Base-by-base conservation (phyloP, 306 rosid genomes). In the Acacia melanoxylon region DNA sequence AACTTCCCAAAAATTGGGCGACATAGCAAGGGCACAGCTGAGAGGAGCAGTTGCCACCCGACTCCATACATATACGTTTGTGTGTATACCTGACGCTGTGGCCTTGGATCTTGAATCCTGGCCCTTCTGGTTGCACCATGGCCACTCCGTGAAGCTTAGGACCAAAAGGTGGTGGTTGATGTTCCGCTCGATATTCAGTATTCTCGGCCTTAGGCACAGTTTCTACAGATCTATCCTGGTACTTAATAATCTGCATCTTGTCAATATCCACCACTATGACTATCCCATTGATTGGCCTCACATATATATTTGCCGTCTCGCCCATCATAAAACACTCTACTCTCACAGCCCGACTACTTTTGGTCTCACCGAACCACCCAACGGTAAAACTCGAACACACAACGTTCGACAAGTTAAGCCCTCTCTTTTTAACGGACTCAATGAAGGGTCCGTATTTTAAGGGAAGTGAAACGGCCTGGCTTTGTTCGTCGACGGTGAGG, bases 391-490 rank as follows among this genome's bases (percentile, higher is more conserved):
- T 0, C 13, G 89, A 76, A 25, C 89, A 86, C 46, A 83, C 85
- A 15, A 86, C 87, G n/a, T 83, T 87, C 10, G 87, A 86, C 40
- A 86, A 42, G 52, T 86, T 86, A 49, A 83, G 58, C 8, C 89
- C 89, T 77, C 89, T 83, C 78, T 83, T 86, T 12, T 80, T 58
- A 8, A 86, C 63, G 0, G 89, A 83, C 1, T 72, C 85, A 6
- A 65, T 68, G 58, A 86, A 86, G 9, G 85, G 83, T 6, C 72
- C 74, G 20, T 86, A 80, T 27, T 77, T 58, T 0, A 25, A 7
- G 0, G 89, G 89, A 3, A 86, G 81, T 15, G 3, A 17, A 15
- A 59, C 41, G 49, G 85, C 89, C 6, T 8, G 44, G 13, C 0
- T 5, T 61, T 83, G 87, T 31, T 86, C 89, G 0, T 73, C 79